Evolutionary conservation across 306 rosid genomes (phyloP).

Genomic region (Begonia masoniana): DNA sequence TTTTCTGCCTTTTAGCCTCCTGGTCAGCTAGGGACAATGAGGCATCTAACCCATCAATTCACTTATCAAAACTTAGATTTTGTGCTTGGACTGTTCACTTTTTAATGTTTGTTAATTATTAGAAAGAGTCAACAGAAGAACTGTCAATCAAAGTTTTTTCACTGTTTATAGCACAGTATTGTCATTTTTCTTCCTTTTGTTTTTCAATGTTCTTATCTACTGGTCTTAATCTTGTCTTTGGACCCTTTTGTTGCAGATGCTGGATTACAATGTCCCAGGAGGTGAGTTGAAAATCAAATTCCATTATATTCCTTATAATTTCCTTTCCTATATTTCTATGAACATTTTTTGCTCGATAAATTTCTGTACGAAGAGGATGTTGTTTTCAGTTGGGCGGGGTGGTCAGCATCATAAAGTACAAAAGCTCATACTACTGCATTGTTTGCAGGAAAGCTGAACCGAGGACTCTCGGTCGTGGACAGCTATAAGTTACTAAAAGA

Average conservation of each 20-base stretch:
- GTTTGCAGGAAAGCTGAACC: slow-evolving; percentile 30
- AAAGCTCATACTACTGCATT: neutral
- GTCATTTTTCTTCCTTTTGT: neutral
- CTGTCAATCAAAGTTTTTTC: too few species aligned
- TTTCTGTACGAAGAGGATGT: slow-evolving; percentile 1
- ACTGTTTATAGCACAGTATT: neutral
- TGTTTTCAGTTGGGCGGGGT: neutral
- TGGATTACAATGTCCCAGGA: slow-evolving; percentile 42
- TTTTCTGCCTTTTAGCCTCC: too few species aligned
- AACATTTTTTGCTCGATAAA: neutral
- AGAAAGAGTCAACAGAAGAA: too few species aligned
- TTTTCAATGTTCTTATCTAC: neutral
- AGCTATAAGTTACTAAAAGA: slow-evolving; percentile 26
- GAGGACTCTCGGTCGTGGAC: slow-evolving; percentile 39
- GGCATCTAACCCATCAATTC: too few species aligned
- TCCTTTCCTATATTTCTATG: neutral
- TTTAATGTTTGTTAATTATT: too few species aligned
- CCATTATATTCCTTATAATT: neutral
- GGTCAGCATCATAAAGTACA: neutral
- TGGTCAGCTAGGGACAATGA: too few species aligned
- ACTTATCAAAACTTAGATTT: too few species aligned
- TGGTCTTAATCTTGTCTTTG: neutral
- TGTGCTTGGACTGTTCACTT: too few species aligned
- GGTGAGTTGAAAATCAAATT: slow-evolving; percentile 8
- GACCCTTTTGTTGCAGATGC: slow-evolving; percentile 25